Base-by-base conservation (phyloP, 164 flowering plant genomes). In the Amborella trichopoda region DNA sequence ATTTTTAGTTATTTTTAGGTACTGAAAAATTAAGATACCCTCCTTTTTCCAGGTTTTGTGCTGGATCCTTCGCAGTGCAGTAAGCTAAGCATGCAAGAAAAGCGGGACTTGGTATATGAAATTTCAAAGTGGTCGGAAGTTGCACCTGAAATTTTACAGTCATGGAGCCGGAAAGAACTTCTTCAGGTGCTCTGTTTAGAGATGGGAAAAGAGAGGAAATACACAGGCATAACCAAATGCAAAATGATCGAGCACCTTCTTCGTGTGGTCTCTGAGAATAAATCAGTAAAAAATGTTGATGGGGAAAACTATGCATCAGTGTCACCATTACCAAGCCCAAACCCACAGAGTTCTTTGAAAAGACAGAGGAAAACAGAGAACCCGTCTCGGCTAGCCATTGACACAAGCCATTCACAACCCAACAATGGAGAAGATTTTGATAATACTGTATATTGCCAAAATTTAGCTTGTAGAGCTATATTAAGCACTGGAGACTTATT, bases 131-230 rank as follows among this genome's bases (percentile, higher is more conserved):
- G 73, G 70, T 43, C 86, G 0, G 53, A 73, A 49, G 81, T 75
- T 62, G 94, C 90, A 27, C 58, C 77, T 32, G 88, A 84, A 55
- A 46, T 75, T 48, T 67, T 91, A 22, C 83, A 77, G 52, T 62
- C 86, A 52, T 87, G 91, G 83, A 87, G 83, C 56, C 83, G 94
- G 24, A 81, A 78, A 47, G 99, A 91, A 49, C 80, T 91, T 69
- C 40, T 91, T 20, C 72, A 81, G 61, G 70, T 91, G 44, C 70
- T 87, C 25, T 87, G 99, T 67, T 81, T 76, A 30, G 96, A 84
- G 64, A 71, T 77, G 76, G 99, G 99, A 44, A 87, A 87, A 59
- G 99, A 91, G 53, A 72, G 99, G 57, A 91, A 91, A 58, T 91
- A 78, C 46, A 82, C 95, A 4, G 96, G 96, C 44, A 63, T 80